Evolutionary conservation across 1,284 basidiomycete genomes (phyloP).

Genomic region (Ceratobasidium papillatum): DNA sequence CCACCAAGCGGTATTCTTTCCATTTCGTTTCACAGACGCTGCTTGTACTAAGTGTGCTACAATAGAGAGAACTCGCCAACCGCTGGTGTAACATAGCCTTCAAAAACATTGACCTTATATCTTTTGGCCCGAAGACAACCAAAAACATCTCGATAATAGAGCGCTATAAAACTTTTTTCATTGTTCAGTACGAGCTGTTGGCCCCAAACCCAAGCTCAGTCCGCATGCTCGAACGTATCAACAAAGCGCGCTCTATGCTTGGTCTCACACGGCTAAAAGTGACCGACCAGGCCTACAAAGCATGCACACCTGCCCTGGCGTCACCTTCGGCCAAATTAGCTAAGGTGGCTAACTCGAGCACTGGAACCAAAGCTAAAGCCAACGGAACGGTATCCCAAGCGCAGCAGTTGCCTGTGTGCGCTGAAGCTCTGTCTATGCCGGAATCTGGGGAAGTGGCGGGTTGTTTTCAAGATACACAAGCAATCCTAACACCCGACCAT

Average conservation of each 20-base stretch:
- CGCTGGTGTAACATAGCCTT: background rate
- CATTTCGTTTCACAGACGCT: background rate
- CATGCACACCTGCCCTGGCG: background rate
- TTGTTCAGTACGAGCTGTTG: constrained; percentile 3
- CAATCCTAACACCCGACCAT: too few relatives aligned
- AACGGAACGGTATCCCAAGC: background rate
- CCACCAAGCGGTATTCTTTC: background rate
- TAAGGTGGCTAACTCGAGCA: background rate
- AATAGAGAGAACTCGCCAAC: constrained; percentile 3
- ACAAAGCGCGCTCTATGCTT: background rate
- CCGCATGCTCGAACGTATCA: background rate
- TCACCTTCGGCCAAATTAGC: background rate
- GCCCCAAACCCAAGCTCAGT: background rate
- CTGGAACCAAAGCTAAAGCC: background rate
- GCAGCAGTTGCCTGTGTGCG: background rate
- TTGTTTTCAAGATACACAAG: background rate
- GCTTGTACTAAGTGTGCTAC: background rate
- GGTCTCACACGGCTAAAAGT: background rate
- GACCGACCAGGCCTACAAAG: background rate
- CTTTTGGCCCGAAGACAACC: background rate
- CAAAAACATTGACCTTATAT: background rate
- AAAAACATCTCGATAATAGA: background rate
- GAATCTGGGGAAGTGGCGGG: background rate
- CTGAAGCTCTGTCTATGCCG: background rate
- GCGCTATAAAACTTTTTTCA: background rate